A percentile compares a stretch with the other conserved stretches of the same genome.
Evolutionary conservation across 495 filamentous ascomycete genomes (phyloP).

Genomic region (Rhizodiscina lignyota): DNA sequence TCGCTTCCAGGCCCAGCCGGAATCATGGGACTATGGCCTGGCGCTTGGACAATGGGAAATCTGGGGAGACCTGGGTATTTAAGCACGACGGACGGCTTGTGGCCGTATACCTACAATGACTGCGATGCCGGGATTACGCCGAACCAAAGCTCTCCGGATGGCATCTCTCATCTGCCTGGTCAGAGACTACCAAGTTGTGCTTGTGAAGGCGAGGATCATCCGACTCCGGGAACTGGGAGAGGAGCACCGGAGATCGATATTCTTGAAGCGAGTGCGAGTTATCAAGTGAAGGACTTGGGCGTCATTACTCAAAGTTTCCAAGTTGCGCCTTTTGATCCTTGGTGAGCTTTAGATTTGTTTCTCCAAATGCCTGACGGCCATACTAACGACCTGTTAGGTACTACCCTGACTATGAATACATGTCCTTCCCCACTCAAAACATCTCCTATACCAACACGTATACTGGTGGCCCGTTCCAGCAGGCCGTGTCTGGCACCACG

Average conservation of each 20-base stretch:
- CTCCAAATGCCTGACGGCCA: not conserved
- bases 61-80: constrained; percentile 20
- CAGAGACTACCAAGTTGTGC: constrained; percentile 18
- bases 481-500: constrained; percentile 17
- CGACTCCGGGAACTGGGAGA: constrained; percentile 15
- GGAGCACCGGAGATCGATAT: constrained; percentile 20
- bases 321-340: constrained; percentile 18
- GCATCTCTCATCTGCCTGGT: constrained; percentile 14
- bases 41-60: constrained; percentile 22
- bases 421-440: constrained; percentile 11
- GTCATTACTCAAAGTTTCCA: constrained; percentile 17
- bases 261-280: constrained; percentile 14
- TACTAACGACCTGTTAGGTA: too few species aligned
- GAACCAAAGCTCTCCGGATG: constrained; percentile 18
- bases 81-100: constrained; percentile 19
- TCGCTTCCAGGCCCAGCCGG: constrained; percentile 17
- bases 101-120: constrained; percentile 19
- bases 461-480: constrained; percentile 16
- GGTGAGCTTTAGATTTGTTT: constrained; percentile 11
- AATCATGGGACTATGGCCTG: constrained; percentile 18
- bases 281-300: constrained; percentile 3
- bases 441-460: constrained; percentile 14
- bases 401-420: constrained; percentile 6
- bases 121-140: constrained; percentile 19
- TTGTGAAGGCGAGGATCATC: constrained; percentile 18